Conservation (phyloP, 495 filamentous ascomycete genomes). For the Aspergillus egyptiacus region DNA sequence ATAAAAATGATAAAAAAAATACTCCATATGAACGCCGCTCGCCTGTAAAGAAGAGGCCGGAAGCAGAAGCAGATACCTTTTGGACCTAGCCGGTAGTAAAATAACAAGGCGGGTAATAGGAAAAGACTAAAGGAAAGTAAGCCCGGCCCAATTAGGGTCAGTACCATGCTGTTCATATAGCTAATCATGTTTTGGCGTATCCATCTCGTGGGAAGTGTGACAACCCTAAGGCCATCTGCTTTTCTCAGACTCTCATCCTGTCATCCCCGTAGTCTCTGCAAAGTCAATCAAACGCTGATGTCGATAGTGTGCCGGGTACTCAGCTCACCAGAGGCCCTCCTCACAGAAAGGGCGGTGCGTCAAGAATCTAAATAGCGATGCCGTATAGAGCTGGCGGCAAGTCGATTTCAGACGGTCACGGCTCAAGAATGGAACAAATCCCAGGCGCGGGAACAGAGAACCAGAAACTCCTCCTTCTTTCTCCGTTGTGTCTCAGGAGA, state of each 20-base stretch:
- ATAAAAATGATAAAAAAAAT: no score
- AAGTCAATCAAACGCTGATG: no score
- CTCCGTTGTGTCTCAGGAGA: constrained; percentile 75
- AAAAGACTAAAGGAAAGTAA: constrained; percentile 17
- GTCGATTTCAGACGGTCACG: not conserved
- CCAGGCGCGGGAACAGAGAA: constrained; percentile 84
- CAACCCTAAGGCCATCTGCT: not conserved
- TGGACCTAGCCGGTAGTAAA: constrained; percentile 3
- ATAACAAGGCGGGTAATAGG: constrained; percentile 15
- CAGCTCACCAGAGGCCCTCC: no score
- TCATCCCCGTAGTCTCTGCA: not conserved
- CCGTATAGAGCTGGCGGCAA: no score
- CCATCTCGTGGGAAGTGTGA: constrained; percentile 17
- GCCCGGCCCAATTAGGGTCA: constrained; percentile 8
- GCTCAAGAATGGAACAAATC: constrained; percentile 90
- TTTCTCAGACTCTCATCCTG: not conserved
- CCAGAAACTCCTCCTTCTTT: constrained; percentile 93
- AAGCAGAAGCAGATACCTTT: constrained; percentile 8
- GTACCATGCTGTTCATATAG: constrained; percentile 23
- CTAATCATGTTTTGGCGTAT: constrained; percentile 19
- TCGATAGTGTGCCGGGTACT: no score
- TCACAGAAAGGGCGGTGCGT: not conserved
- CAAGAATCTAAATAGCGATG: not conserved
- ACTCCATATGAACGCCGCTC: constrained; percentile 13
- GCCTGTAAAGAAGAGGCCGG: constrained; percentile 8